Percentiles rank a stretch among this genome's conserved stretches.
Conservation (phyloP, 1,139 yeast genomes). For the Diutina neorugosa region DNA sequence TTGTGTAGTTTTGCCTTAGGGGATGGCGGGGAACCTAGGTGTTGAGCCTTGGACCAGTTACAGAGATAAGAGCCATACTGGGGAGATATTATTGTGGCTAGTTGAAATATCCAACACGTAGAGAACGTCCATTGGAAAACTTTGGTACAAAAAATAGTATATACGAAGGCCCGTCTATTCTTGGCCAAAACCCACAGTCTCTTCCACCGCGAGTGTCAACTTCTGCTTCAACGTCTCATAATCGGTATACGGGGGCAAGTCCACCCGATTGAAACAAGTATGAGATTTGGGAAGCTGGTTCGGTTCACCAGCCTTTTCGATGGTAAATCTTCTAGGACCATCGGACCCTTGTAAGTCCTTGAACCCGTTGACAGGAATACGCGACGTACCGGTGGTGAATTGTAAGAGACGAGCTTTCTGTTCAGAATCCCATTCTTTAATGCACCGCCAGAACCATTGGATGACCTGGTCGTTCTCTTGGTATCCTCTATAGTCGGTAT, state of each 20-base stretch:
- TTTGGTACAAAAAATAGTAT: background rate
- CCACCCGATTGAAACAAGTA: slow-evolving; percentile 90
- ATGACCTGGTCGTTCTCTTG: slow-evolving; percentile 93
- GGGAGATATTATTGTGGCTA: background rate
- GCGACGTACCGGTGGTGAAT: slow-evolving; percentile 96
- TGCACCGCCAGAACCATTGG: slow-evolving; percentile 97
- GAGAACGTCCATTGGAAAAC: background rate
- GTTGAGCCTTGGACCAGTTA: background rate
- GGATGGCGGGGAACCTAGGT: background rate
- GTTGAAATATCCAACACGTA: background rate
- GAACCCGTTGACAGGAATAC: slow-evolving; percentile 98
- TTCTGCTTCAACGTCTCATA: slow-evolving; percentile 70
- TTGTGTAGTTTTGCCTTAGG: background rate
- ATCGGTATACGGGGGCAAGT: slow-evolving; percentile 72
- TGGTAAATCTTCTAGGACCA: slow-evolving; percentile 97
- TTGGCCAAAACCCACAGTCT: slow-evolving; percentile 93
- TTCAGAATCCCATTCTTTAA: slow-evolving; percentile 90
- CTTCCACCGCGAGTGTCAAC: slow-evolving; percentile 80
- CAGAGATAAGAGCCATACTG: background rate
- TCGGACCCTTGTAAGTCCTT: slow-evolving; percentile 97
- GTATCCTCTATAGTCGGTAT: slow-evolving; percentile 95
- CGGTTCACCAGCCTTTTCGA: slow-evolving; percentile 93
- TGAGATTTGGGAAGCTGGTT: slow-evolving; percentile 93
- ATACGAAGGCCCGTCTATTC: slow-evolving; percentile 33
- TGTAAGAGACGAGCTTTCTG: slow-evolving; percentile 92